These are phyloP conservation scores for Biscogniauxia marginata DNA, from an alignment of 2,329 filamentous ascomycete genomes.

Conservation along the genomic window DNA sequence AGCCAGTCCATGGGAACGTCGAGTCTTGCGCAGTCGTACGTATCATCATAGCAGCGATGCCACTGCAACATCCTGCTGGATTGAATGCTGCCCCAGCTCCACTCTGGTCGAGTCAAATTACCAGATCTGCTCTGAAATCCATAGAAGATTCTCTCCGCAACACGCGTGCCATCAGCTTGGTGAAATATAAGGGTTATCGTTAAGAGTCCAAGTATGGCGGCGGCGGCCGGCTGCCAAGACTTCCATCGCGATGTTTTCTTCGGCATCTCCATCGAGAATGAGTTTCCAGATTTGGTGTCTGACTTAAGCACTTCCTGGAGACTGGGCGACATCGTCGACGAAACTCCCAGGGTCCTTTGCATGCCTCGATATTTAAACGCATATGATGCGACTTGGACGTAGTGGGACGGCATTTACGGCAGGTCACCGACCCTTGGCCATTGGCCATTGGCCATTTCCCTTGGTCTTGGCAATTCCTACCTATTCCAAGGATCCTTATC, in stretches of 20 bases:
- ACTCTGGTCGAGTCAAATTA: neutral
- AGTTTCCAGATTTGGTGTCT: conserved; percentile 1
- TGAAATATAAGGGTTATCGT: neutral
- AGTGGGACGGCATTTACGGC: neutral
- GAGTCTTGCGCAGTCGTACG: conserved; percentile 38
- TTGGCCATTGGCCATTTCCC: neutral
- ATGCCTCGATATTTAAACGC: neutral
- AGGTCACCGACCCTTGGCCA: neutral
- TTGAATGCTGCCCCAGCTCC: conserved; percentile 28
- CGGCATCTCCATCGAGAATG: neutral
- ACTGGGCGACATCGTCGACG: neutral
- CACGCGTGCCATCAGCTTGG: neutral
- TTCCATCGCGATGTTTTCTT: conserved; percentile 3
- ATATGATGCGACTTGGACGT: neutral
- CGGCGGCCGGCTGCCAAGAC: conserved; percentile 1
- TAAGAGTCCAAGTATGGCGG: neutral
- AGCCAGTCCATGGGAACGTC: conserved; percentile 43
- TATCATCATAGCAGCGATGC: conserved; percentile 35
- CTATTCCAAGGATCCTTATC: neutral
- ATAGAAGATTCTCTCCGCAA: neutral
- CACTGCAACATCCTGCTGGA: conserved; percentile 34
- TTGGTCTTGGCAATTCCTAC: neutral
- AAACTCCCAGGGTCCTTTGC: neutral
- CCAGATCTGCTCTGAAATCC: neutral
- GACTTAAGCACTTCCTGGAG: neutral